A percentile compares a stretch with the other conserved stretches of the same genome.
phyloP scores from a whole-genome alignment of 2,329 filamentous ascomycete species.

The Cladobotryum protrusum region DNA sequence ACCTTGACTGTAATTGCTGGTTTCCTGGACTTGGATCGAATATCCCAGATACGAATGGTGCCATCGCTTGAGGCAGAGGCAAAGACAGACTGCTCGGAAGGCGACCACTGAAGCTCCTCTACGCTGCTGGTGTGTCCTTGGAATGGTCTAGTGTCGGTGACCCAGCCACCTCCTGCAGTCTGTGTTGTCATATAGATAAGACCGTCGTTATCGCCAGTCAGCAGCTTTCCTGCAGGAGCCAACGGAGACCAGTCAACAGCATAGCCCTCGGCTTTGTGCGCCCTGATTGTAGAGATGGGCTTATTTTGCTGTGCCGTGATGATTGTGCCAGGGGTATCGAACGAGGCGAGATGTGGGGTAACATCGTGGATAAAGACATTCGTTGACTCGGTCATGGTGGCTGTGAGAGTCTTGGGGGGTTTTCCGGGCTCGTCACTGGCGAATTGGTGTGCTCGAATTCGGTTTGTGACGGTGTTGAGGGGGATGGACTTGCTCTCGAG shows the following conservation, averaged over 20 bases:
- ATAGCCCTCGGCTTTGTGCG: constrained; percentile 92
- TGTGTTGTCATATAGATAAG: constrained; percentile 83
- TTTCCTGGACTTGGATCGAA: constrained; percentile 81
- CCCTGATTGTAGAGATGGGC: constrained; percentile 77
- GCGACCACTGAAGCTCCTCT: constrained; percentile 96
- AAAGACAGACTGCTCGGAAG: constrained; percentile 87
- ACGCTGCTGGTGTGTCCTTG: constrained; percentile 78
- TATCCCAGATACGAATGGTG: constrained; percentile 93
- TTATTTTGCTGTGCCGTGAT: constrained; percentile 81
- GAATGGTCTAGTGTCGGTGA: constrained; percentile 78
- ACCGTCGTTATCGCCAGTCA: constrained; percentile 88
- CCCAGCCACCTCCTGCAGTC: constrained; percentile 82
- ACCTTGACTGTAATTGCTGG: constrained; percentile 84
- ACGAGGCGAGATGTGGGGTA: constrained; percentile 79
- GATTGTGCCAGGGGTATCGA: constrained; percentile 79
- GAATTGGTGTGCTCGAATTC: constrained; percentile 80
- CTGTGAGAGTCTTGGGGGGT: constrained; percentile 76
- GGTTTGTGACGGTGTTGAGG: constrained; percentile 81
- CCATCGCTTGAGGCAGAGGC: constrained; percentile 91
- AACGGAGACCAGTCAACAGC: constrained; percentile 90
- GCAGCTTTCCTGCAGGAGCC: constrained; percentile 71
- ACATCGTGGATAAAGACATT: constrained; percentile 92
- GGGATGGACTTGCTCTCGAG: constrained; percentile 89
- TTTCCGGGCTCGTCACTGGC: constrained; percentile 63
- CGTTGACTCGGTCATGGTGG: constrained; percentile 85